Evolutionary conservation across 768 basidiomycete genomes (phyloP).

Genomic region (Leucocoprinus leucothites): DNA sequence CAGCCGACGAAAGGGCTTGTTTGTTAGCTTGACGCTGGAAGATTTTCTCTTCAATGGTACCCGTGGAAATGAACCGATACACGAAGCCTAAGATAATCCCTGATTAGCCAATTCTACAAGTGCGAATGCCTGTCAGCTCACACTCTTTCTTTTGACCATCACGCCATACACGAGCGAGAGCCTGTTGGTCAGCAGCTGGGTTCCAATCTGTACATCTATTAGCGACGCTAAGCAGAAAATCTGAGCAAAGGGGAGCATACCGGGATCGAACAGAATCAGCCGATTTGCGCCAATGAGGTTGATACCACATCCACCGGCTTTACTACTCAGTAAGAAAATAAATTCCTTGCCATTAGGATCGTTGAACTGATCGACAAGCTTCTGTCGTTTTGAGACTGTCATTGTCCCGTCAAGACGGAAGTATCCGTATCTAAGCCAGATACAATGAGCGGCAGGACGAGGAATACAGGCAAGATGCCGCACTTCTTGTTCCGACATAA

Average conservation of each 20-base stretch:
- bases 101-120: not conserved
- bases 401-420: slow-evolving; percentile 95
- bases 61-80: slow-evolving; percentile 95
- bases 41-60: slow-evolving; percentile 98
- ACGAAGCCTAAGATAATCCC: slow-evolving; percentile 70
- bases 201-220: slow-evolving; percentile 83
- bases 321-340: slow-evolving; percentile 90
- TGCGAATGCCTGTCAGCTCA: slow-evolving; percentile 31
- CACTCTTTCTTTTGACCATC: slow-evolving; percentile 99
- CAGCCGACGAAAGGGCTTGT: slow-evolving; percentile 95
- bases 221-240: slow-evolving; percentile 2
- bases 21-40: slow-evolving; percentile 97
- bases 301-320: slow-evolving; percentile 95
- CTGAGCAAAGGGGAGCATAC: slow-evolving; percentile 35
- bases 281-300: slow-evolving; percentile 96
- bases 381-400: slow-evolving; percentile 89
- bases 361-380: slow-evolving; percentile 95
- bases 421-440: slow-evolving; percentile 68
- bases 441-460: not conserved
- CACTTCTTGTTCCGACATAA: slow-evolving; percentile 84
- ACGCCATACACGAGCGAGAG: slow-evolving; percentile 97
- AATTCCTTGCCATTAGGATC: slow-evolving; percentile 92
- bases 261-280: slow-evolving; percentile 93
- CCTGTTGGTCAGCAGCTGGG: slow-evolving; percentile 97
- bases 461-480: not conserved